Evolutionary conservation across 2,329 filamentous ascomycete genomes (phyloP).

Genomic region (Fusarium camptoceras): DNA sequence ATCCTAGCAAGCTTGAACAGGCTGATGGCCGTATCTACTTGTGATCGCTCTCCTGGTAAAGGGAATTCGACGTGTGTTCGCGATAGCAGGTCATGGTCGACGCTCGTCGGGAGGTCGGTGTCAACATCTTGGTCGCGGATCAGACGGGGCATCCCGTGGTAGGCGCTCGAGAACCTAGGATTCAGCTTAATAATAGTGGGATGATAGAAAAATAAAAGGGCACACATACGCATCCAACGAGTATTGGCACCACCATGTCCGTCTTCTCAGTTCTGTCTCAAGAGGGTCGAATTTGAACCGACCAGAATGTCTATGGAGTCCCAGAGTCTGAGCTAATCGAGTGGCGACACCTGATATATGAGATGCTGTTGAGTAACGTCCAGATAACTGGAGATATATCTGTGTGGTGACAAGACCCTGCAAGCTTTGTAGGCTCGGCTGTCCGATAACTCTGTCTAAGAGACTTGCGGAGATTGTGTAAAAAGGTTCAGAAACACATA

Average conservation of each 20-base stretch:
- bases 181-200: neutral
- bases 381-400: slow-evolving; percentile 43
- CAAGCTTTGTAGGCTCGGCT: slow-evolving; percentile 35
- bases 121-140: slow-evolving; percentile 46
- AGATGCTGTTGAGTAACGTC: slow-evolving; percentile 36
- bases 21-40: slow-evolving; percentile 42
- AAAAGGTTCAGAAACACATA: slow-evolving; percentile 39
- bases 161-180: slow-evolving; percentile 40
- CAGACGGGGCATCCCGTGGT: slow-evolving; percentile 45
- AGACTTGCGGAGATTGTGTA: slow-evolving; percentile 32
- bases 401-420: slow-evolving; percentile 42
- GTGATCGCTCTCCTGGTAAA: slow-evolving; percentile 41
- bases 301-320: slow-evolving; percentile 44
- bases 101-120: slow-evolving; percentile 41
- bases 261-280: slow-evolving; percentile 42
- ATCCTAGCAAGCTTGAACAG: slow-evolving; percentile 45
- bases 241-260: slow-evolving; percentile 47
- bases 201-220: neutral
- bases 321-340: slow-evolving; percentile 41
- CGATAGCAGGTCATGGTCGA: slow-evolving; percentile 44
- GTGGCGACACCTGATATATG: slow-evolving; percentile 43
- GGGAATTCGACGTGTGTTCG: slow-evolving; percentile 41
- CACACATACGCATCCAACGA: slow-evolving; percentile 39
- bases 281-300: slow-evolving; percentile 46
- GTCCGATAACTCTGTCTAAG: slow-evolving; percentile 26